Evolutionary conservation across 2,329 filamentous ascomycete species (phyloP), one percentile per base, ranked within the genome.

Genomic region (Colletotrichum spinosum): DNA sequence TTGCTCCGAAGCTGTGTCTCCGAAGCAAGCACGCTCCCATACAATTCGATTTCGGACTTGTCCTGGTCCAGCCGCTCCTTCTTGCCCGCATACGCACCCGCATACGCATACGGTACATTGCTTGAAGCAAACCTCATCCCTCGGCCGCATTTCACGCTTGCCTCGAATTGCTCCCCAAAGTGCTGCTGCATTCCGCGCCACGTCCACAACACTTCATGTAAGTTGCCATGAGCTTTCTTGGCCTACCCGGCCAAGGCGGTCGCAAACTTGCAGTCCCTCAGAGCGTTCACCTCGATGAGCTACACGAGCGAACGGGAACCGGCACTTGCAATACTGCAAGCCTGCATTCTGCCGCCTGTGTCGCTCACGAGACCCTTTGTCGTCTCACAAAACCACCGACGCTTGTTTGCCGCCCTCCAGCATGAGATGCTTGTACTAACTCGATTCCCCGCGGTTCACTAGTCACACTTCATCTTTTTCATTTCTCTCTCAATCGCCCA

Each of bases 61-160:
- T 65, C 39, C 53, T 67, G 60, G 64, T 67, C 60, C 60, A 67
- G 60, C 55, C 60, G 54, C 49, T 67, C 64, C 60, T 67, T 67
- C 54, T 38, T 61, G 45, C 60, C 39, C 55, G 11, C 44, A 48
- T 25, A 25, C 25, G 25, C 25, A 25, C 25, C 25, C 25, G 25
- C 25, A 25, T 25, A 25, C 25, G 25, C 25, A 25, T 25, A 25
- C 25, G 25, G 25, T 25, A 25, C 25, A 25, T 25, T 46, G 12
- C 50, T 33, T 50, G 25, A 46, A 51, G 51, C 64, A 67, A 64
- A 65, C 25, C 25, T 25, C 54, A 55, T 58, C 60, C 59, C 64
- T 59, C 55, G 60, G 39, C 25, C 25, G 46, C 50, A 8, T 35
- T 33, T 55, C 38, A 45, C 25, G 39, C 54, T 41, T 51, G 38